Evolutionary conservation across 1,139 yeast species (phyloP), one percentile per base, ranked within the genome.

Genomic region (Scheffersomyces cryptocercus): DNA sequence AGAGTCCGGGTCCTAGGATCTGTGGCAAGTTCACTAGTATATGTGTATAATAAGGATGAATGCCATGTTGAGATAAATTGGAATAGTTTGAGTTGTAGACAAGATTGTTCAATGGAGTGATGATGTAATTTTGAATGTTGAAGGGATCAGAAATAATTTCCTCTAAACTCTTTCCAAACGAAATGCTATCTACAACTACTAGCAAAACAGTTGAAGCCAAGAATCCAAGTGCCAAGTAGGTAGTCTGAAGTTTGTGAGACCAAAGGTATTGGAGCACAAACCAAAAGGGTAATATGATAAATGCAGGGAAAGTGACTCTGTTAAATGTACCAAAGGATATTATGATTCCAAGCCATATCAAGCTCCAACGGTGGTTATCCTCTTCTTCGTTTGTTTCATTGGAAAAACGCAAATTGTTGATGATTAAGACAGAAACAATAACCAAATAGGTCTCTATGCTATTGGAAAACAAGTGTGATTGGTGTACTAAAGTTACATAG

Each of bases 381-480:
- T 20, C 42, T 14, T 36, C 41, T 28, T 51, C 40, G 12, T 43
- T 46, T 11, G 33, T 48, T 28, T 59, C 68, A 13, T 50, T 47
- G 16, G 59, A 55, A 46, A 61, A 58, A 41, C 83, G 61, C 39
- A 79, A 55, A 40, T 75, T 75, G 51, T 77, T 74, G 29, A 80
- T 68, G 12, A 81, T 53, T 64, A 77, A 77, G 9, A 90, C 63
- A 8, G 80, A 71, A 47, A 81, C 53, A 33, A 90, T 57, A 15
- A 93, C 67, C 29, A 90, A 50, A 15, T 82, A 68, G 0, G 98
- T 88, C 56, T 95, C 99, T 3, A 88, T 61, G 28, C 91, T 81
- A 60, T 95, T 95, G 30, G 97, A 88, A 57, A 95, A 88, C 2
- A 95, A 83, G 59, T 91, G 98, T 1, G 88, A 75, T 59, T 93